These are phyloP conservation scores for Jamesozyma piceae DNA, from an alignment of 805 yeast genomes.

Conservation along the genomic window DNA sequence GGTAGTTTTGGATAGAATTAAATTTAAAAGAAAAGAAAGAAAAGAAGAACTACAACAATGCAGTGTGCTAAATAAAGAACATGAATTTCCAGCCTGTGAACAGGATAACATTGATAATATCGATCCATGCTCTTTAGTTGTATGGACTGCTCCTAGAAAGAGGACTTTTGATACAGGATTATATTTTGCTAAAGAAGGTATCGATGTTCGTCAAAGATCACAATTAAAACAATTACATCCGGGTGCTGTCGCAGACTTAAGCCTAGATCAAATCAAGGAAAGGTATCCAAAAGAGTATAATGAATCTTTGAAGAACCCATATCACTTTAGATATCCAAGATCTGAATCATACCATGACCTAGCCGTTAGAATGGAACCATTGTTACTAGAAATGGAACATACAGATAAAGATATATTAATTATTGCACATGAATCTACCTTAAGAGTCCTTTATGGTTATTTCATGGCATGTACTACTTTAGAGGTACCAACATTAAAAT, in stretches of 20 bases:
- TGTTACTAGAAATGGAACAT: slow-evolving; percentile 88
- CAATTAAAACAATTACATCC: slow-evolving; percentile 85
- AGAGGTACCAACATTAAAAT: slow-evolving; percentile 73
- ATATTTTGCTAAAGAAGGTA: slow-evolving; percentile 52
- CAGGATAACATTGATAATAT: neutral
- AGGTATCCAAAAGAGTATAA: slow-evolving; percentile 62
- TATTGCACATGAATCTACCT: slow-evolving; percentile 86
- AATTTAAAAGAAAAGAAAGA: slow-evolving; percentile 16
- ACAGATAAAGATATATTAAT: slow-evolving; percentile 79
- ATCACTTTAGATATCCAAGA: slow-evolving; percentile 84
- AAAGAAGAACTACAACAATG: neutral
- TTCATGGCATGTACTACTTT: slow-evolving; percentile 82
- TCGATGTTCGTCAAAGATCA: slow-evolving; percentile 63
- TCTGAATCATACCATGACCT: slow-evolving; percentile 94
- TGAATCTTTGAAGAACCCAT: slow-evolving; percentile 66
- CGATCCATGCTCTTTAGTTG: slow-evolving; percentile 21
- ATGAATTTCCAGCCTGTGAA: neutral
- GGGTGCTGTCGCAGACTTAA: slow-evolving; percentile 70
- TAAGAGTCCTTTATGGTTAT: slow-evolving; percentile 87
- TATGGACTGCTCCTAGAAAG: slow-evolving; percentile 92
- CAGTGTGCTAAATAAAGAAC: neutral
- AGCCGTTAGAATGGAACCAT: slow-evolving; percentile 88
- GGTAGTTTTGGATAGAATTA: slow-evolving; percentile 38
- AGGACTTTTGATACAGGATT: slow-evolving; percentile 76
- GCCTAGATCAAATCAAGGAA: slow-evolving; percentile 47